These are phyloP conservation scores for Nitzschia inconspicua DNA, from an alignment of 108 stramenopile species.

Conservation along the genomic window DNA sequence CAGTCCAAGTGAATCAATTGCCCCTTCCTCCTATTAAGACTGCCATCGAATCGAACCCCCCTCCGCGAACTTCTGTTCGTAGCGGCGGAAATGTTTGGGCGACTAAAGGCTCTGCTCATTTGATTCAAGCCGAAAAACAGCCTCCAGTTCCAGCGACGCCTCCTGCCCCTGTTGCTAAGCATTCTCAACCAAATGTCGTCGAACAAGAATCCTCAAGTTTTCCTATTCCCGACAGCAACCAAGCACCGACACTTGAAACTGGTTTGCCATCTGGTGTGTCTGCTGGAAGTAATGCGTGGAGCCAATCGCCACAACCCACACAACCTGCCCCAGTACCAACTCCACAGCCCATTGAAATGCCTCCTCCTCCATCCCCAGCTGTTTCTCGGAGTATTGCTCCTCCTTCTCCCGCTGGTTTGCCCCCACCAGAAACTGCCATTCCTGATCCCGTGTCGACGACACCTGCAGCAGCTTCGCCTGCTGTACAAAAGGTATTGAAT, in stretches of 20 bases:
- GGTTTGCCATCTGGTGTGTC: conserved; percentile 9
- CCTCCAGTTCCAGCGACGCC: conserved; percentile 40
- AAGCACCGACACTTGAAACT: conserved; percentile 8
- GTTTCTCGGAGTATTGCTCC: too few relatives aligned
- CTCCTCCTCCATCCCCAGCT: too few relatives aligned
- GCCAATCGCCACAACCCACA: not conserved
- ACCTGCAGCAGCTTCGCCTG: conserved; percentile 21
- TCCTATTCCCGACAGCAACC: not conserved
- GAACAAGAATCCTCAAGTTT: not conserved
- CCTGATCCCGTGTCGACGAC: conserved; percentile 18
- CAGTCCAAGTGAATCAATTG: conserved; percentile 40
- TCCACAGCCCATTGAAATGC: not conserved
- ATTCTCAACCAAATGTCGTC: conserved; percentile 9
- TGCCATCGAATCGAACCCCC: conserved; percentile 12
- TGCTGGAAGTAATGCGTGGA: conserved; percentile 9
- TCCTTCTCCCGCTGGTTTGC: conserved; percentile 16
- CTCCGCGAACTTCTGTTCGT: conserved; percentile 19
- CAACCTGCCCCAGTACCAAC: conserved; percentile 21
- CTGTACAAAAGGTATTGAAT: conserved; percentile 66
- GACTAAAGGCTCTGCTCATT: conserved; percentile 81
- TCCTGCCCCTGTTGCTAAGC: conserved; percentile 29
- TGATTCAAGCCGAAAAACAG: conserved; percentile 72
- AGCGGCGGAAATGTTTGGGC: conserved; percentile 84
- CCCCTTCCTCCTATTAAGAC: conserved; percentile 40
- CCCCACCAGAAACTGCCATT: conserved; percentile 15